phyloP scores from a whole-genome alignment of 2,329 filamentous ascomycete genomes.

The Fusarium xylarioides region DNA sequence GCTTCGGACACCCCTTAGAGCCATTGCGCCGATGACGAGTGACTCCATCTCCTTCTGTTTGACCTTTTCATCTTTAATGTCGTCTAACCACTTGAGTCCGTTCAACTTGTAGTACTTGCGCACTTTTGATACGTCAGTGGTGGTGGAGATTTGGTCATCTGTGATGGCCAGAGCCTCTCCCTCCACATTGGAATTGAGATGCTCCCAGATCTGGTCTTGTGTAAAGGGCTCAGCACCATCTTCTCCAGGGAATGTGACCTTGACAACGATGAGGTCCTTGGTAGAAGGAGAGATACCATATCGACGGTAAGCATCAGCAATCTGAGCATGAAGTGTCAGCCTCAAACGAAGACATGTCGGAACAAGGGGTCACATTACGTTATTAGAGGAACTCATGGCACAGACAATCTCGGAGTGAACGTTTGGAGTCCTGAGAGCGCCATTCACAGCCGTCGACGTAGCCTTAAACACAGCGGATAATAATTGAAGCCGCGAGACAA shows the following conservation, averaged over 20 bases:
- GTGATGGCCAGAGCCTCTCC: constrained; percentile 68
- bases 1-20: constrained; percentile 56
- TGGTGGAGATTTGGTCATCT: constrained; percentile 67
- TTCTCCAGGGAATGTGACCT: constrained; percentile 68
- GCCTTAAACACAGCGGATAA: constrained; percentile 81
- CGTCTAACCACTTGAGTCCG: constrained; percentile 60
- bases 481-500: constrained; percentile 77
- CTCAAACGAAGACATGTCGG: not conserved
- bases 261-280: constrained; percentile 79
- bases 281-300: constrained; percentile 82
- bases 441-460: constrained; percentile 70
- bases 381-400: constrained; percentile 81
- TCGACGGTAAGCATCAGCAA: constrained; percentile 88
- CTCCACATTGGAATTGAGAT: constrained; percentile 69
- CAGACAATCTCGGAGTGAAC: constrained; percentile 90
- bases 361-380: constrained; percentile 59
- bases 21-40: constrained; percentile 79
- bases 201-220: constrained; percentile 61
- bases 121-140: constrained; percentile 74
- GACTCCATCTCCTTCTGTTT: constrained; percentile 70
- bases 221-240: constrained; percentile 53
- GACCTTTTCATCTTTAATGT: constrained; percentile 53
- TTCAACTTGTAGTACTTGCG: constrained; percentile 90
- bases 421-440: constrained; percentile 78
- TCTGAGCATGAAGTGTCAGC: constrained; percentile 60